phyloP scores from a whole-genome alignment of 768 basidiomycete genomes.

The Tricholoma saponaceum region DNA sequence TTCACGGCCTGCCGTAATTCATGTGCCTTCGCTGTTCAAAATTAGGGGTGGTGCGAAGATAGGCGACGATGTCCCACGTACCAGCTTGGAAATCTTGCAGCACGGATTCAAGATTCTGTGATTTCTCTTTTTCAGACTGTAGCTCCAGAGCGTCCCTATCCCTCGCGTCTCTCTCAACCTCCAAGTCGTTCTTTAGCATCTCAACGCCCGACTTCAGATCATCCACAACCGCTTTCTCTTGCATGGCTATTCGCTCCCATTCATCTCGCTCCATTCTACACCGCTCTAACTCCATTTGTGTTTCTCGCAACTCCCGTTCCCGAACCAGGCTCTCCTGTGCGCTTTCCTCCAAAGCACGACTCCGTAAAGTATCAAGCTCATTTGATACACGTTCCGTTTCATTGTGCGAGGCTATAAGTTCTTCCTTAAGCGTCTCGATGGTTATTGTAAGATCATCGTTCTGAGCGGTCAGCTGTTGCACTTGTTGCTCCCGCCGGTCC shows the following conservation, averaged over 20 bases:
- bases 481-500: conserved; percentile 82
- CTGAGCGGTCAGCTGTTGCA: conserved; percentile 74
- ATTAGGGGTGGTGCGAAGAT: conserved; percentile 7
- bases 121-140: conserved; percentile 68
- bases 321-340: conserved; percentile 65
- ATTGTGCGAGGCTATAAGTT: conserved; percentile 70
- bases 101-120: conserved; percentile 84
- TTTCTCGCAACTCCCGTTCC: conserved; percentile 80
- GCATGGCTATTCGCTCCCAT: conserved; percentile 45
- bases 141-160: conserved; percentile 54
- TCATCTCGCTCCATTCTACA: conserved; percentile 75
- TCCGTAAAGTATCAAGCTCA: conserved; percentile 69
- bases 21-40: conserved; percentile 72
- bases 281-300: conserved; percentile 83
- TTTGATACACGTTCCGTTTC: conserved; percentile 68
- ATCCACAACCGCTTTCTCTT: conserved; percentile 71
- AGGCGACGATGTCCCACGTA: conserved; percentile 32
- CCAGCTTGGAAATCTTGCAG: conserved; percentile 94
- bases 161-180: conserved; percentile 57
- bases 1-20: conserved; percentile 83
- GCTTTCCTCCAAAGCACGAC: conserved; percentile 58
- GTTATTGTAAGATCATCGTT: conserved; percentile 71
- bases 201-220: conserved; percentile 59
- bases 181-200: conserved; percentile 57
- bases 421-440: conserved; percentile 74